phyloP scores from a whole-genome alignment of 176 grass and related monocot species.

The Oryza meridionalis region DNA sequence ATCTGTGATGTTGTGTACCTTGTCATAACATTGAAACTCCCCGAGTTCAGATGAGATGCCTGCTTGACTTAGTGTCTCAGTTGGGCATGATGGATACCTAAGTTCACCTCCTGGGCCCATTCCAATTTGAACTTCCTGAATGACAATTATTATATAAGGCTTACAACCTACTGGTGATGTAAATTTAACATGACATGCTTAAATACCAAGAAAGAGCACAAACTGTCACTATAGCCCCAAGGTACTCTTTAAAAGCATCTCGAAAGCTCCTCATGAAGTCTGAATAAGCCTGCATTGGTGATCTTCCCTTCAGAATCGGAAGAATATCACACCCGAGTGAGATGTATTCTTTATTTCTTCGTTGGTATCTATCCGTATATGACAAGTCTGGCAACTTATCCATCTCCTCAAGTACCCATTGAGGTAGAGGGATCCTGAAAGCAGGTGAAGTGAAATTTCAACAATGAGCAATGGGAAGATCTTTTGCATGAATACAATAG shows the following conservation, averaged over 20 bases:
- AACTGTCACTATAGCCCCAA: conserved; percentile 70
- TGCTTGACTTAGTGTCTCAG: conserved; percentile 57
- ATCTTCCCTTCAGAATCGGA: conserved; percentile 68
- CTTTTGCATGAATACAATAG: conserved; percentile 14
- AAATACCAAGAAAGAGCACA: conserved; percentile 43
- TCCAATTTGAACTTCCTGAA: conserved; percentile 80
- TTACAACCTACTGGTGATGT: conserved; percentile 20
- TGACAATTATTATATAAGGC: conserved; percentile 8
- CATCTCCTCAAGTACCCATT: conserved; percentile 83
- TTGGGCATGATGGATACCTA: conserved; percentile 72
- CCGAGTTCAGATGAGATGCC: conserved; percentile 52
- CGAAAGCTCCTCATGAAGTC: conserved; percentile 89
- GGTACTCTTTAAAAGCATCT: conserved; percentile 66
- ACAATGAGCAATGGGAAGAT: conserved; percentile 12
- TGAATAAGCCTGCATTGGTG: conserved; percentile 82
- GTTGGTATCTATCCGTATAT: conserved; percentile 64
- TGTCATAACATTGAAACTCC: conserved; percentile 86
- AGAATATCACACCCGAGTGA: conserved; percentile 74
- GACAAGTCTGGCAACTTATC: conserved; percentile 67
- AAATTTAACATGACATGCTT: conserved; percentile 9
- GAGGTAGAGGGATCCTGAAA: conserved; percentile 69
- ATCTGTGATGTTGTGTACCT: conserved; percentile 43
- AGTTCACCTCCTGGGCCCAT: conserved; percentile 89
- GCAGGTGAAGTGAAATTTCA: conserved; percentile 13
- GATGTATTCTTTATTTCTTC: conserved; percentile 81